These are phyloP conservation scores for Yarrowia yakushimensis DNA, from an alignment of 805 yeast genomes.

Conservation along the genomic window DNA sequence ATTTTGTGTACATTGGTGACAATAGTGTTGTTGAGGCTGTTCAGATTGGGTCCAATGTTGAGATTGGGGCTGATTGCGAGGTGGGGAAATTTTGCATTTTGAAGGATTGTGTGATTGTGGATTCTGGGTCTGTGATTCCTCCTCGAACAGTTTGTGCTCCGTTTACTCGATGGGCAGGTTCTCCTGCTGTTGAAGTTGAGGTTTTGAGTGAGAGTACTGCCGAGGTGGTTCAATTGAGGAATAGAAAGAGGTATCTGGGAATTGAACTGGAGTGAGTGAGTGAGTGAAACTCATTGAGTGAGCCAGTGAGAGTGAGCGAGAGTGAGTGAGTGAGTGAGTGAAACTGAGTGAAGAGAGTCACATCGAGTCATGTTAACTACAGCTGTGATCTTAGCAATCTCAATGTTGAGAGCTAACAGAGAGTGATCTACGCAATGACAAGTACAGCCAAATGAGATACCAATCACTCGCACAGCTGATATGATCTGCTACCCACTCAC, in stretches of 20 bases:
- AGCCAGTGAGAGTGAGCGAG: too few species aligned
- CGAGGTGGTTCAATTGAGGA: not conserved
- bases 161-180: slow-evolving; percentile 34
- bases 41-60: slow-evolving; percentile 40
- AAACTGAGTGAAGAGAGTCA: too few species aligned
- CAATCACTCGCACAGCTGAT: too few species aligned
- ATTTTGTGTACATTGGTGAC: slow-evolving; percentile 39
- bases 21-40: slow-evolving; percentile 38
- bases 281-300: not conserved
- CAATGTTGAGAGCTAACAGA: too few species aligned
- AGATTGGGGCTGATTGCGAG: slow-evolving; percentile 38
- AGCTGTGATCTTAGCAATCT: too few species aligned
- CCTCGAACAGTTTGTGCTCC: slow-evolving; percentile 40
- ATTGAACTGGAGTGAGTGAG: too few species aligned
- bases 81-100: slow-evolving; percentile 40
- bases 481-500: too few species aligned
- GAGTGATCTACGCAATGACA: too few species aligned
- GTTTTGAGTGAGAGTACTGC: slow-evolving; percentile 10
- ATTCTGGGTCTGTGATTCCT: slow-evolving; percentile 37
- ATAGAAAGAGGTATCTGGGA: not conserved
- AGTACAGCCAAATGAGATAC: too few species aligned
- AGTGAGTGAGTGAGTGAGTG: too few species aligned
- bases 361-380: too few species aligned
- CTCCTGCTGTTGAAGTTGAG: slow-evolving; percentile 31
- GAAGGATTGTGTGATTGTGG: slow-evolving; percentile 40